These are phyloP conservation scores for Leucaena leucocephala DNA, from an alignment of 306 rosid genomes.

Conservation along the genomic window DNA sequence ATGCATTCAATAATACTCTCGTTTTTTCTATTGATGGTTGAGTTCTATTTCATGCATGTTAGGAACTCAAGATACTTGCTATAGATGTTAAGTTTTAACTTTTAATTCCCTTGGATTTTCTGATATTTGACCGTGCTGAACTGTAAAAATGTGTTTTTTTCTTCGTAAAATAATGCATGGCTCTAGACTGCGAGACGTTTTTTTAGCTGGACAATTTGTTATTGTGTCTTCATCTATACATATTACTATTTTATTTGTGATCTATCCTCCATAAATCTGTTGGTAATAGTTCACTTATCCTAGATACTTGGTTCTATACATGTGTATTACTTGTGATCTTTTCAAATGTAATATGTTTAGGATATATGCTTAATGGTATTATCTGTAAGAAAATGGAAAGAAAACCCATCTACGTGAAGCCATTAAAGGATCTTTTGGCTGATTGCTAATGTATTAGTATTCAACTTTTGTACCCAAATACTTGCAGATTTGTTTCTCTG, in stretches of 20 bases:
- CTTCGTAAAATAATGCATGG: neutral
- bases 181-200: conserved; percentile 1
- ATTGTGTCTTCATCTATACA: neutral
- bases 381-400: neutral
- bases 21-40: conserved; percentile 14
- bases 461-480: conserved; percentile 2
- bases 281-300: neutral
- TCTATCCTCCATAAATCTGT: neutral
- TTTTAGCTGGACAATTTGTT: neutral
- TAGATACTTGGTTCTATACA: neutral
- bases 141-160: neutral
- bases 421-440: neutral
- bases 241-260: neutral
- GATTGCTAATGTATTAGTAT: conserved; percentile 20
- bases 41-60: neutral
- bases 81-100: neutral
- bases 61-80: neutral
- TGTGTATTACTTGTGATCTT: conserved; percentile 8
- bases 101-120: neutral
- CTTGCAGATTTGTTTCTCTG: conserved; percentile 27
- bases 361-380: neutral
- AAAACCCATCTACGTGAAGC: neutral
- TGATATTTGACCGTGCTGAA: conserved; percentile 2
- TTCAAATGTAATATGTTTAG: neutral
- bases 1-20: conserved; percentile 6